These are phyloP conservation scores for Powellomyces hirtus DNA, from an alignment of 192 early-diverging fungal genomes.

Conservation along the genomic window DNA sequence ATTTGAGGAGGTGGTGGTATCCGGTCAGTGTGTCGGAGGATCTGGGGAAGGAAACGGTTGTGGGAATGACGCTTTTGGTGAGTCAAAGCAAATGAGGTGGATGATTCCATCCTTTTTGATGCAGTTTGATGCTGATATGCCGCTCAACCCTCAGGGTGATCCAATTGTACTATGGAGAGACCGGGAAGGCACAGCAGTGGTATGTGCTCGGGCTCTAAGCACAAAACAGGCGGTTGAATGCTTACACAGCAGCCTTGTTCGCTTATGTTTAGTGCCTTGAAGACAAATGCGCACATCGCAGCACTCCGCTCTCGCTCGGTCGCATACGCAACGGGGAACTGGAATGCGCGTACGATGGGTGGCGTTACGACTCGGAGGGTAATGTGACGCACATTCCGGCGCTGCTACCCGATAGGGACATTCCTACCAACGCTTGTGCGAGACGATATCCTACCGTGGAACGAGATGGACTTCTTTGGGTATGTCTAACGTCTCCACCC, in stretches of 20 bases:
- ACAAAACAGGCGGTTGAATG: too few species aligned
- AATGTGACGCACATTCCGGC: constrained; percentile 33
- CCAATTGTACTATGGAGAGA: constrained; percentile 23
- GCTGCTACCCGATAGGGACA: constrained; percentile 20
- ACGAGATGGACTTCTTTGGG: constrained; percentile 19
- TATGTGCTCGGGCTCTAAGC: constrained; percentile 5
- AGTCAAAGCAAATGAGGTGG: too few species aligned
- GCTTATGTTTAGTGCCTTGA: constrained; percentile 23
- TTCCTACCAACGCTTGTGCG: constrained; percentile 23
- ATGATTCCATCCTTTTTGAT: neutral
- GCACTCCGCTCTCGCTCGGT: constrained; percentile 39
- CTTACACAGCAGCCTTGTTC: too few species aligned
- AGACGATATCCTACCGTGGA: constrained; percentile 25
- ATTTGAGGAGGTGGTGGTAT: constrained; percentile 25
- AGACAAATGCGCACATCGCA: constrained; percentile 48
- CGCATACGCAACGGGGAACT: constrained; percentile 34
- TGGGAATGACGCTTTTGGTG: constrained; percentile 16
- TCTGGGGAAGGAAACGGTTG: constrained; percentile 6
- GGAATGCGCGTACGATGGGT: constrained; percentile 50
- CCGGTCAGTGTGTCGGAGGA: constrained; percentile 9
- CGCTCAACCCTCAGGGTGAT: constrained; percentile 8
- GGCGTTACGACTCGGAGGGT: constrained; percentile 43
- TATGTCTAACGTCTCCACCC: neutral
- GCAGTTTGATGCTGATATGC: neutral
- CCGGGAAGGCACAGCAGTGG: constrained; percentile 20